Evolutionary conservation across 257 asterid genomes (phyloP).

Genomic region (Ilex aquifolium): DNA sequence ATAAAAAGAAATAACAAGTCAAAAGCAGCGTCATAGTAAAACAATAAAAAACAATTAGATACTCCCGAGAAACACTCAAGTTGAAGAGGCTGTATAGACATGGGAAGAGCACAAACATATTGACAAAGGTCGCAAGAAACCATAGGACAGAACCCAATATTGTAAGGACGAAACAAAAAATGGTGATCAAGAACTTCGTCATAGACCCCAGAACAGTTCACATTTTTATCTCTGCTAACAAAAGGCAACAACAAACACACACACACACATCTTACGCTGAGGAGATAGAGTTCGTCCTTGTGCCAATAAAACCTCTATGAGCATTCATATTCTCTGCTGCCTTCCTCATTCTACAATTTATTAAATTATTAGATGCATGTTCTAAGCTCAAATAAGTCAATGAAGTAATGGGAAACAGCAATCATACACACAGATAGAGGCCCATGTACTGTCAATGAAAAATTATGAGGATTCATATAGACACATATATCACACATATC

Average conservation of each 20-base stretch:
- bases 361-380: background rate
- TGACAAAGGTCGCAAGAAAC: too few relatives aligned
- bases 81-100: too few relatives aligned
- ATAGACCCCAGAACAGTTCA: background rate
- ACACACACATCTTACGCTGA: conserved; percentile 10
- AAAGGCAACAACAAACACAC: background rate
- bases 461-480: too few relatives aligned
- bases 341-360: background rate
- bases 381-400: background rate
- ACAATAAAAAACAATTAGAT: too few relatives aligned
- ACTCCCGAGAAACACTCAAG: too few relatives aligned
- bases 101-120: too few relatives aligned
- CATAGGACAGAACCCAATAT: too few relatives aligned
- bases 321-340: background rate
- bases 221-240: background rate
- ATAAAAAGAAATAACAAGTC: too few relatives aligned
- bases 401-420: too few relatives aligned
- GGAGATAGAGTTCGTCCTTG: background rate
- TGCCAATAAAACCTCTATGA: conserved; percentile 1
- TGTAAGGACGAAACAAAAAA: too few relatives aligned
- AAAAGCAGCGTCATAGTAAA: too few relatives aligned
- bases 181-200: background rate
- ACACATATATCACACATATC: background rate
- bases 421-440: background rate
- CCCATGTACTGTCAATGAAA: too few relatives aligned